Evolutionary conservation across 1,284 basidiomycete species (phyloP), one percentile per base, ranked within the genome.

Genomic region (Ceratobasidium papillatum): DNA sequence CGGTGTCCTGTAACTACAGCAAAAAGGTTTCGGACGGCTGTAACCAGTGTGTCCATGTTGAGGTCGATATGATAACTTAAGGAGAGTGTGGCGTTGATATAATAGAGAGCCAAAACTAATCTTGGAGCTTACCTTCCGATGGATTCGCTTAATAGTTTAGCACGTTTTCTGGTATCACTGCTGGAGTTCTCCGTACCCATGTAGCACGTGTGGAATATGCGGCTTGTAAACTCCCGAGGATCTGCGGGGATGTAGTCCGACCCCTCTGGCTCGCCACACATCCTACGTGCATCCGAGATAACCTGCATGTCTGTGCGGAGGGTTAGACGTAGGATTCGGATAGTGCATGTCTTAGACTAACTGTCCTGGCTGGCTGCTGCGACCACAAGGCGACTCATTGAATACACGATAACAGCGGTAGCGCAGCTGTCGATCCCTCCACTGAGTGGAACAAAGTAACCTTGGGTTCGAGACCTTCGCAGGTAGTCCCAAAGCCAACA

Each of bases 401-500:
- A 98, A 81, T 91, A 94, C 0, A 98, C 94, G 78, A 99, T 99
- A 49, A 94, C 90, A 0, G 97, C 93, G 0, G 98, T 99, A 1
- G 98, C 95, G 79, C 97, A 99, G 79, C 93, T 95, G 81, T 99
- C 97, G 76, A 99, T 96, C 12, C 97, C 98, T n/a, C 98, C 97
- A 72, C 94, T 97, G 5, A 99, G 87, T 0, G 98, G 98, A 32
- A 99, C 84, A 81, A 99, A 99, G 84, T 96, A 99, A 0, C 98
- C 97, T 79, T 97, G 94, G 0, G 93, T 95, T 3, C 94, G 87
- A 14, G 97, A 99, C 47, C 97, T 90, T 32, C 97, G 88, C 49
- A 99, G 88, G 80, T 99, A 99, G 82, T 99, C 98, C 98, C 97
- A 99, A 8, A 99, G 86, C 97, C 97, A 99, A 81, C 97, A 99